Evolutionary conservation across 2,329 filamentous ascomycete genomes (phyloP).

Genomic region (Colletotrichum euphorbiae): DNA sequence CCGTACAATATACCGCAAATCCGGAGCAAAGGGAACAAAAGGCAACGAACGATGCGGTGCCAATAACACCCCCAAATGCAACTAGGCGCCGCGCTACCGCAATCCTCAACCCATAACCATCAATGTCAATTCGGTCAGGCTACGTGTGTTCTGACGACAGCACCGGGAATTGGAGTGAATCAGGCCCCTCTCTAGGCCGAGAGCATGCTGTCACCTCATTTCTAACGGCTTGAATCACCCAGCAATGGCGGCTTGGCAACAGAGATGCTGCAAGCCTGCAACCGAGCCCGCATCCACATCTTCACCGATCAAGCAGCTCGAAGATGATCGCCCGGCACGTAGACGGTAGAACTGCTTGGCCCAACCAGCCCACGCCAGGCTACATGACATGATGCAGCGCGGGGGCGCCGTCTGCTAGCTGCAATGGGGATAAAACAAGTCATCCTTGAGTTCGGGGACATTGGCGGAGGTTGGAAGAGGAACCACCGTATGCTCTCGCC

Average conservation of each 20-base stretch:
- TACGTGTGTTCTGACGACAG: too few relatives aligned
- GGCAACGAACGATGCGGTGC: neutral
- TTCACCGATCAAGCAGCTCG: conserved; percentile 32
- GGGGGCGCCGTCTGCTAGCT: conserved; percentile 17
- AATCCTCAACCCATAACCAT: neutral
- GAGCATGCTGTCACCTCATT: neutral
- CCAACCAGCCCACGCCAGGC: conserved; percentile 14
- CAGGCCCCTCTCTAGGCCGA: neutral
- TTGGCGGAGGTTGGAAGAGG: too few relatives aligned
- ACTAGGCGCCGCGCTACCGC: conserved; percentile 18
- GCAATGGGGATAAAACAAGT: neutral
- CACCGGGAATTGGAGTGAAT: too few relatives aligned
- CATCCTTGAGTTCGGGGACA: too few relatives aligned
- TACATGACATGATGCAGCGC: neutral
- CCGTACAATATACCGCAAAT: conserved; percentile 28
- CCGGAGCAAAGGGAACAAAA: conserved; percentile 4
- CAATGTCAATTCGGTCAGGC: too few relatives aligned
- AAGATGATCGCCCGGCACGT: conserved; percentile 17
- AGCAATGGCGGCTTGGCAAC: conserved; percentile 15
- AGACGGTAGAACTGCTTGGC: conserved; percentile 11
- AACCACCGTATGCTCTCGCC: neutral
- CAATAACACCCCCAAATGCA: neutral
- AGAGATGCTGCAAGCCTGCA: conserved; percentile 1
- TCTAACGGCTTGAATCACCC: neutral
- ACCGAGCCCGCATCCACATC: conserved; percentile 29